Evolutionary conservation across 345 rosid genomes (phyloP), one percentile per base, ranked within the genome.

Genomic region (Ceriops decandra): DNA sequence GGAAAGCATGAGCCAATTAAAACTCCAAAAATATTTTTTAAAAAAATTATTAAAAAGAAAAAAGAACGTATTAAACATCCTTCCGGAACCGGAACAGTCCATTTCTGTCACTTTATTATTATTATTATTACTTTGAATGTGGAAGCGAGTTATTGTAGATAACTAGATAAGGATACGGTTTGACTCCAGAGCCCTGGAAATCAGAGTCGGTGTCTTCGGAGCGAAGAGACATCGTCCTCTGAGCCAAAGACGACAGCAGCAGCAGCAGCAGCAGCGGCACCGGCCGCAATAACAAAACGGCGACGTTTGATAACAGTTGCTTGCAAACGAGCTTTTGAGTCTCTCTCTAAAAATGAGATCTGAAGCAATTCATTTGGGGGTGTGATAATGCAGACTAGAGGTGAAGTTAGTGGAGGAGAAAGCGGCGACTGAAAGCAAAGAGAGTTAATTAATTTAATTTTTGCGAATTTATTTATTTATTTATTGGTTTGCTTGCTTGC

Each of bases 101-200:
- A 2, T 10, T 38, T 38, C 47, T 38, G 9, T 16, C 47, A 38
- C 47, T 38, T 38, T 10, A 24, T 24, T 24, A 24, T 24, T 24
- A 24, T 24, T 32, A 5, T 6, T 32, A 0, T 6, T 32, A 5
- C 5, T 6, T 33, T 1, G 3, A 38, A 38, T 11, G 46, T 0
- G 46, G 2, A 11, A 1, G 46, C 46, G 16, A 38, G 46, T 2
- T 15, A 38, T 38, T 38, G 16, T 42, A 42, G 15, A 42, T 42
- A 42, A 42, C 49, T 42, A 13, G 15, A 2, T 17, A 60, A 82
- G 81, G 73, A 69, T 85, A 91, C 97, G 83, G 68, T 75, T 81
- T 86, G 20, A 74, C 73, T 73, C 95, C 91, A 33, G 87, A 86
- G 30, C 85, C 87, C 8, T 76, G 82, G 52, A 88, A 83, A 11